phyloP scores from a whole-genome alignment of 192 early-diverging fungal genomes.

The Diversispora eburnea region DNA sequence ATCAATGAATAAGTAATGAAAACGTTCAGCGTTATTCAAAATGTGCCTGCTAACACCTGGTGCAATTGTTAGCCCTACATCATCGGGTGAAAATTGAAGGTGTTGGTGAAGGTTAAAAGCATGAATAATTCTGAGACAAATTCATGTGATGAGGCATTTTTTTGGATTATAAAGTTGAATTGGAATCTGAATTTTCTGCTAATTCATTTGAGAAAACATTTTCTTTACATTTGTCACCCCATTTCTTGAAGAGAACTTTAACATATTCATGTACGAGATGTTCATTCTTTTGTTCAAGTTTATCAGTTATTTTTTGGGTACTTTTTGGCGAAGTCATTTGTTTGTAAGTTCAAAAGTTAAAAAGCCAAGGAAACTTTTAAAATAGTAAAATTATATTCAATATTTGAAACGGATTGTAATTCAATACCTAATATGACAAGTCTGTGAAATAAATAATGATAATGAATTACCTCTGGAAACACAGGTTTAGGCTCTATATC shows the following conservation, averaged over 20 bases:
- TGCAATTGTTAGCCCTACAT: constrained; percentile 22
- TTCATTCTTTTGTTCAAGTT: neutral
- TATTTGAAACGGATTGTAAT: too few species aligned
- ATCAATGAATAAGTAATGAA: constrained; percentile 17
- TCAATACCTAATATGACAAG: too few species aligned
- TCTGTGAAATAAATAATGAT: too few species aligned
- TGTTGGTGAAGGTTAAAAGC: constrained; percentile 25
- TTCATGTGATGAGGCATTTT: neutral
- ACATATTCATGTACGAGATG: neutral
- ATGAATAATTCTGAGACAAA: constrained; percentile 4
- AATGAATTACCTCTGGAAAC: too few species aligned
- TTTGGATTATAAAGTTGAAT: neutral
- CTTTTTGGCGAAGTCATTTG: too few species aligned
- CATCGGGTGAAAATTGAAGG: constrained; percentile 24
- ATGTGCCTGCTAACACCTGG: constrained; percentile 21
- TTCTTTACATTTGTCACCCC: neutral
- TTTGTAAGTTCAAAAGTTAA: too few species aligned
- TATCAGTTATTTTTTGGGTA: too few species aligned
- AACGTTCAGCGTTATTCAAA: neutral
- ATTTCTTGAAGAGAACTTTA: neutral
- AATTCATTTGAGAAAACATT: neutral
- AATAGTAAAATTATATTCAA: too few species aligned
- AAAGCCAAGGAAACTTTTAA: too few species aligned
- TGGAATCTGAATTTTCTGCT: neutral
- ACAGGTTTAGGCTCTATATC: too few species aligned